Percentiles rank a stretch among this genome's conserved stretches.
Evolutionary conservation across 257 asterid genomes (phyloP).

Genomic region (Nicotiana knightiana): DNA sequence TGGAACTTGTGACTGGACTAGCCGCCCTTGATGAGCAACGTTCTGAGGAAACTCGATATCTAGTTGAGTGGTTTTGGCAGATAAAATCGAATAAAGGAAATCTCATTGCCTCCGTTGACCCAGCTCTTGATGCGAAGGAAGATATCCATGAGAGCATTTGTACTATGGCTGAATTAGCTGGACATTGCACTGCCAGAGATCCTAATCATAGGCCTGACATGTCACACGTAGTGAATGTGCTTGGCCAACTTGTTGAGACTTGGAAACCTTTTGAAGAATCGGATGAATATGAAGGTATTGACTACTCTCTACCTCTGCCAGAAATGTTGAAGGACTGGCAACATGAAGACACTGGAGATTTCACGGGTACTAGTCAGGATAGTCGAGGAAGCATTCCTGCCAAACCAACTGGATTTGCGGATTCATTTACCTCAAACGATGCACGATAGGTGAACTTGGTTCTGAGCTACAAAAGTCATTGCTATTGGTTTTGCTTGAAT

Average conservation of each 20-base stretch:
- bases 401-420: slow-evolving; percentile 55
- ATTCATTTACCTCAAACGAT: slow-evolving; percentile 56
- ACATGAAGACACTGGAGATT: slow-evolving; percentile 34
- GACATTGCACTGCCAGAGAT: slow-evolving; percentile 75
- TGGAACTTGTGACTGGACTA: slow-evolving; percentile 72
- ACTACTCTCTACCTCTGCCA: slow-evolving; percentile 40
- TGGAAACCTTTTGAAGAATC: slow-evolving; percentile 59
- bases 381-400: slow-evolving; percentile 62
- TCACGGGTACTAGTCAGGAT: slow-evolving; percentile 42
- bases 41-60: slow-evolving; percentile 57
- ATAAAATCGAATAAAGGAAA: slow-evolving; percentile 31
- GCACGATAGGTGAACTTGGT: slow-evolving; percentile 35
- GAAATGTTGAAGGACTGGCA: slow-evolving; percentile 70
- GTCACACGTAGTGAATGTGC: slow-evolving; percentile 62
- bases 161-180: slow-evolving; percentile 48
- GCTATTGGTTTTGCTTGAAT: neutral
- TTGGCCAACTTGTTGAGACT: slow-evolving; percentile 41
- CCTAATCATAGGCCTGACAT: slow-evolving; percentile 75
- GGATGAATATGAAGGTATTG: slow-evolving; percentile 27
- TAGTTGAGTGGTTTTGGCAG: slow-evolving; percentile 75
- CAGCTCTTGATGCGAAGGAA: slow-evolving; percentile 42
- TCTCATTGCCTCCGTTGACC: slow-evolving; percentile 52
- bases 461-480: slow-evolving; percentile 1
- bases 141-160: slow-evolving; percentile 40
- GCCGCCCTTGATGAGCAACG: slow-evolving; percentile 65